These are phyloP conservation scores for Quillaja saponaria DNA, from an alignment of 306 rosid species.

Conservation along the genomic window DNA sequence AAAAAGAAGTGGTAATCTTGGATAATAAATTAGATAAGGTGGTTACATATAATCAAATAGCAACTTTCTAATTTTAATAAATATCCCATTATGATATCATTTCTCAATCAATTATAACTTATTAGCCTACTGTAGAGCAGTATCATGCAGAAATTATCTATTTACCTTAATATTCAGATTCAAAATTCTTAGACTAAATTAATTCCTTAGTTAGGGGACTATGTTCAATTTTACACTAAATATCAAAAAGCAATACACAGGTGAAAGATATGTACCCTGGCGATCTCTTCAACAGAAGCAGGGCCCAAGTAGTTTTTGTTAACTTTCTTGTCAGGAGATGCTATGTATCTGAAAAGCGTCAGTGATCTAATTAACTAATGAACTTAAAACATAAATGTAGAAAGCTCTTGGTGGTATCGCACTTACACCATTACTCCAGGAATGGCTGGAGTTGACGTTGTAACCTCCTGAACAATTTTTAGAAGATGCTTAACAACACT, in stretches of 20 bases:
- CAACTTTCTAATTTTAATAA: constrained; percentile 3
- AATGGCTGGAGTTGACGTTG: constrained; percentile 54
- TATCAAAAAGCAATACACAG: constrained; percentile 10
- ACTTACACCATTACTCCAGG: constrained; percentile 86
- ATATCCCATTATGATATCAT: constrained; percentile 5
- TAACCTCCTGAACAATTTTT: constrained; percentile 52
- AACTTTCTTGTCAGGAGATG: constrained; percentile 65
- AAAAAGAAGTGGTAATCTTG: neutral
- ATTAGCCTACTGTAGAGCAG: constrained; percentile 16
- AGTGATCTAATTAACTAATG: constrained; percentile 9
- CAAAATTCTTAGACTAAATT: neutral
- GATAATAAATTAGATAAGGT: neutral
- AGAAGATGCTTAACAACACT: constrained; percentile 10
- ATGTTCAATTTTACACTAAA: constrained; percentile 15
- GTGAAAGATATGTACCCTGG: constrained; percentile 60
- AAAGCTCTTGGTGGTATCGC: constrained; percentile 20
- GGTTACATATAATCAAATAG: constrained; percentile 6
- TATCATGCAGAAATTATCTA: neutral
- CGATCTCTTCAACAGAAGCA: constrained; percentile 69
- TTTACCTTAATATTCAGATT: constrained; percentile 13
- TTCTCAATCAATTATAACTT: constrained; percentile 3
- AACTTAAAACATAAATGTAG: constrained; percentile 25
- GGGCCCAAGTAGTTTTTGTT: constrained; percentile 85
- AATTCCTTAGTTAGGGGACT: neutral
- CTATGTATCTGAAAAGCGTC: constrained; percentile 65